A percentile compares a stretch with the other conserved stretches of the same genome.
These are phyloP conservation scores for Acer campestre DNA, from an alignment of 345 rosid genomes.

Conservation along the genomic window DNA sequence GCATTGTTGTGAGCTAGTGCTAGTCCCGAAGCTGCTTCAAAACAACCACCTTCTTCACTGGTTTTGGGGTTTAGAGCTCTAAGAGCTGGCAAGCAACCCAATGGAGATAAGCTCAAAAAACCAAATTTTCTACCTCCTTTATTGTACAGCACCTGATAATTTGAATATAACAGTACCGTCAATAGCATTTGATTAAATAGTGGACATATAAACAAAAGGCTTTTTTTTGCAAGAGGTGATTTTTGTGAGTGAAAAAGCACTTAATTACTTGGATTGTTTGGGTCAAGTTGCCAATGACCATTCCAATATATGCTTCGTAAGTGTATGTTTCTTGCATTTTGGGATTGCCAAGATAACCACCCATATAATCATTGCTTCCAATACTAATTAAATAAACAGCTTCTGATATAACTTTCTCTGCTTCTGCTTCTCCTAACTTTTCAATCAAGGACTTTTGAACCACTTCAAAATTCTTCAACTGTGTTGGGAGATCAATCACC, in stretches of 20 bases:
- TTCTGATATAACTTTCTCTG: constrained; percentile 37
- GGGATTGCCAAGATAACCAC: constrained; percentile 43
- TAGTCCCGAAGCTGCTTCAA: constrained; percentile 48
- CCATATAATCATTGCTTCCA: constrained; percentile 59
- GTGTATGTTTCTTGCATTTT: constrained; percentile 34
- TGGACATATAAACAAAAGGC: background rate
- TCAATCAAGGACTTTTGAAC: constrained; percentile 37
- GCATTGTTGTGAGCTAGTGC: constrained; percentile 53
- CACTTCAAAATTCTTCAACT: constrained; percentile 39
- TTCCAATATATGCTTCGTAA: constrained; percentile 37
- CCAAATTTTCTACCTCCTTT: constrained; percentile 59
- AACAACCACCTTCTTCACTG: constrained; percentile 41
- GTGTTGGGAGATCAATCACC: constrained; percentile 51
- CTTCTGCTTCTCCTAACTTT: constrained; percentile 35
- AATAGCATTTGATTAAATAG: background rate
- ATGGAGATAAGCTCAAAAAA: constrained; percentile 45
- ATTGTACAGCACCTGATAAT: constrained; percentile 36
- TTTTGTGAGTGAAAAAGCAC: background rate
- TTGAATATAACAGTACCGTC: background rate
- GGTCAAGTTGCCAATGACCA: constrained; percentile 59
- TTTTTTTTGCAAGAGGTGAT: background rate
- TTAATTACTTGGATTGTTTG: constrained; percentile 45
- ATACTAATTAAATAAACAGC: constrained; percentile 60
- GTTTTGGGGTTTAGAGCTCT: constrained; percentile 40
- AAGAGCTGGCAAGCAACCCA: constrained; percentile 53